Evolutionary conservation across 1,284 basidiomycete genomes (phyloP), one percentile per base, ranked within the genome.

Genomic region (Boletus semigastroideus): DNA sequence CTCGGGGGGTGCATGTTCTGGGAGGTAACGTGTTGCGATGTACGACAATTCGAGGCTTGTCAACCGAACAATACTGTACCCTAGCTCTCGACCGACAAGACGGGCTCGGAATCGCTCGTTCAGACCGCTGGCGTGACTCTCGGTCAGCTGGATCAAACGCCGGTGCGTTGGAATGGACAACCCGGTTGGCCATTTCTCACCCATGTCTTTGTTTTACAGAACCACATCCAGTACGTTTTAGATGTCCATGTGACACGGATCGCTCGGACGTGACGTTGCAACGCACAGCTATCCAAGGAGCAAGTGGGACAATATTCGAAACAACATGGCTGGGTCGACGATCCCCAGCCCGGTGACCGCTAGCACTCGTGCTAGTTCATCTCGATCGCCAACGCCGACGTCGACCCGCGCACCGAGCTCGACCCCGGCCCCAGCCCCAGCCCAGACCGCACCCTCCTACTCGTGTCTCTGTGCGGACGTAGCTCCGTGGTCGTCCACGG

Each of bases 1-100:
- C 75, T 92, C 36, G 87, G 79, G 16, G 90, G 90, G 2, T 80
- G 82, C 37, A 90, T 92, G 89, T 92, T 84, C 72, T 92, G 89
- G 89, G 87, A 86, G 65, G 81, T 79, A 65, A n/a, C 9, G 4
- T 14, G 7, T 0, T 16, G 19, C 4, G 6, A n/a, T 33, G 27
- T 28, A n/a, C n/a, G n/a, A n/a, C n/a, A n/a, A n/a, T n/a, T n/a
- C n/a, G n/a, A n/a, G n/a, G 42, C 17, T 46, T 14, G 6, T 20
- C 12, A 6, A 6, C 7, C 1, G 17, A 31, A 27, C 5, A 6
- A 48, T n/a, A n/a, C n/a, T 11, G 4, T 36, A 34, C 2, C 9
- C 11, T 42, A 85, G 76, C 74, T 88, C 11, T 86, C 84, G 11
- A 80, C 78, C 6, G 87, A 88, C 64, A 85, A 82, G 65, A 72